phyloP scores from a whole-genome alignment of 495 filamentous ascomycete genomes.

The Penicillium desertorum region DNA sequence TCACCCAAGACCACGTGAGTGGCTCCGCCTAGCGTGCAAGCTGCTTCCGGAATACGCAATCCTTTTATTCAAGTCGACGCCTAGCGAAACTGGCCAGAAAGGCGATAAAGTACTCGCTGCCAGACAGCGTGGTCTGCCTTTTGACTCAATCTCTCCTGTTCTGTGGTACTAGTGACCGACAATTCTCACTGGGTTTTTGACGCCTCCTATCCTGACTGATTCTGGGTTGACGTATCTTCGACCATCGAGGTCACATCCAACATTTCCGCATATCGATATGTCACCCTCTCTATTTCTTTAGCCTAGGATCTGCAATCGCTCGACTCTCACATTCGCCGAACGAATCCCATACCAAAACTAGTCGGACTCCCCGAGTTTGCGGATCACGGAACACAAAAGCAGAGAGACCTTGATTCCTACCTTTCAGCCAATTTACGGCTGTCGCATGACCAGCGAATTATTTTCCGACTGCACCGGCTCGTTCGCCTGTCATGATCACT shows the following conservation, averaged over 20 bases:
- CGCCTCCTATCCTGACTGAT: constrained; percentile 6
- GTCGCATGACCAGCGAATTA: constrained; percentile 6
- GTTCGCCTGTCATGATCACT: constrained; percentile 55
- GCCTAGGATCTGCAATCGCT: background rate
- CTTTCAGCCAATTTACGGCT: constrained; percentile 1
- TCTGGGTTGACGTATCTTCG: constrained; percentile 5
- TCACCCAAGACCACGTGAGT: constrained; percentile 11
- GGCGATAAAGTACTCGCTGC: background rate
- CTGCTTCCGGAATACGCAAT: constrained; percentile 20
- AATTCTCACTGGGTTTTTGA: background rate
- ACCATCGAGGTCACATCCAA: constrained; percentile 10
- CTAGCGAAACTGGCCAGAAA: background rate
- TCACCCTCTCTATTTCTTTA: constrained; percentile 8
- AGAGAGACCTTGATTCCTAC: background rate
- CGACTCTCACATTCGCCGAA: background rate
- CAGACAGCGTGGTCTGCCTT: constrained; percentile 1
- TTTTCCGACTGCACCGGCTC: constrained; percentile 5
- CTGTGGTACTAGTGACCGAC: background rate
- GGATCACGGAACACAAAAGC: constrained; percentile 3
- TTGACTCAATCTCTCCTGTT: background rate
- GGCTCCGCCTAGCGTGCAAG: constrained; percentile 5
- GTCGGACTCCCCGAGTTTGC: constrained; percentile 2
- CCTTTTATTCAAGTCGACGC: background rate
- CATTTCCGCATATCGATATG: constrained; percentile 7
- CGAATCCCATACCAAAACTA: background rate